phyloP scores from a whole-genome alignment of 2,329 filamentous ascomycete species.

The Alternaria sp. region DNA sequence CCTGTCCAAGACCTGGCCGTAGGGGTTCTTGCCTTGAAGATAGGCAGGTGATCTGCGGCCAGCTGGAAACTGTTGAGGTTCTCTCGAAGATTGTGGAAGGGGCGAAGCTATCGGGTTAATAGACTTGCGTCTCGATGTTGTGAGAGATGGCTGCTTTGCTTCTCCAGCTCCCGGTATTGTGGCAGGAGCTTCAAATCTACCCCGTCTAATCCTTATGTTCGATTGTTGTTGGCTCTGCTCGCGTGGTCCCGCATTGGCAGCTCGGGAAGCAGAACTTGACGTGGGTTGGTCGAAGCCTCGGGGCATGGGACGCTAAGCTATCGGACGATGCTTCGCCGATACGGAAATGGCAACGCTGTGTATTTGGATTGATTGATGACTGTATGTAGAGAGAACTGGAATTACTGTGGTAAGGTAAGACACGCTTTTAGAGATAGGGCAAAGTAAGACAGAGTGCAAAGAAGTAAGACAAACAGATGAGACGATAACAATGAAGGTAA shows the following conservation, averaged over 20 bases:
- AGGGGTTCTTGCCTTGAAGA: slow-evolving; percentile 44
- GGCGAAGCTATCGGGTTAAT: slow-evolving; percentile 16
- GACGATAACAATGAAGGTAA: slow-evolving; percentile 27
- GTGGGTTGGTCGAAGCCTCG: slow-evolving; percentile 31
- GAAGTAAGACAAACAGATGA: slow-evolving; percentile 16
- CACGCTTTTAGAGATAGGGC: neutral
- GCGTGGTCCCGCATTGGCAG: slow-evolving; percentile 16
- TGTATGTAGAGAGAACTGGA: slow-evolving; percentile 4
- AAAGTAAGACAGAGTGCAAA: slow-evolving; percentile 3
- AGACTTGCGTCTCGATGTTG: slow-evolving; percentile 17
- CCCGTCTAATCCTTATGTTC: slow-evolving; percentile 20
- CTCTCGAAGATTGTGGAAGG: slow-evolving; percentile 12
- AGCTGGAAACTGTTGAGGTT: slow-evolving; percentile 12
- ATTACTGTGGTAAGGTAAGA: neutral
- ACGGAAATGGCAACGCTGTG: neutral
- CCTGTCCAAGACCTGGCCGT: slow-evolving; percentile 40
- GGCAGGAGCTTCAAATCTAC: slow-evolving; percentile 18
- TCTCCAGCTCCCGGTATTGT: slow-evolving; percentile 8
- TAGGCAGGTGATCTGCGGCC: slow-evolving; percentile 38
- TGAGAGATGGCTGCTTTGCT: slow-evolving; percentile 13
- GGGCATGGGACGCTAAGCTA: slow-evolving; percentile 29
- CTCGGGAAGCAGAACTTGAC: slow-evolving; percentile 29
- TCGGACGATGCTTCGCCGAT: neutral
- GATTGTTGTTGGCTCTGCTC: slow-evolving; percentile 23
- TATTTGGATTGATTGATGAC: neutral